Evolutionary conservation across 805 yeast genomes (phyloP), one percentile per base, ranked within the genome.

Genomic region (Pichia nakasei): DNA sequence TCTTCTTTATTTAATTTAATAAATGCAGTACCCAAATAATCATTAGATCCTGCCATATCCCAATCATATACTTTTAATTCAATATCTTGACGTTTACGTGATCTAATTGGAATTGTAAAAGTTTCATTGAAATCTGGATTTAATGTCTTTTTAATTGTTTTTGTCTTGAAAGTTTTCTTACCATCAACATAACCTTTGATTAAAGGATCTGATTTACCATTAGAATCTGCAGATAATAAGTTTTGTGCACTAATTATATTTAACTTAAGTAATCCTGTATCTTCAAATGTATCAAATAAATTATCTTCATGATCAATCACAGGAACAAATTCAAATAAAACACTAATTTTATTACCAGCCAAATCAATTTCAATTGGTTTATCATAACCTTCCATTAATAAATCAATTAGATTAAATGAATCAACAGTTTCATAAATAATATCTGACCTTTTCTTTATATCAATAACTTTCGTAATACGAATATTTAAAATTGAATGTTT

Each of bases 121-220:
- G 66, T 60, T 53, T 85, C 93, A 58, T 85, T 80, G 89, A 93
- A 88, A 11, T 70, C 72, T 17, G 95, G 95, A 44, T 76, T 68
- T 52, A 84, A 66, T 0, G 85, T 76, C 58, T 77, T 83, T 63
- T 82, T 81, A 47, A 78, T 67, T 44, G 73, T 73, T 45, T 73
- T 78, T 11, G 85, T 78, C 61, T 69, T 82, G 65, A 60, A 75
- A 5, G 78, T 61, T 50, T 73, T 69, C 35, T 66, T 55, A 8
- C 76, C 81, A 56, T 82, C 80, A 17, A 80, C 57, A 38, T 58
- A 64, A n/a, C 84, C 59, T 21, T 62, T 63, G 38, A 71, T 71
- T 53, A 68, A 76, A 44, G 94, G 94, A 66, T 85, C 94, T 4
- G 91, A 80, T 55, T 78, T 80, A 44, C 93, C 93, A 54, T 80